Evolutionary conservation across 257 asterid species (phyloP).

Genomic region (Ehretia macrophylla): DNA sequence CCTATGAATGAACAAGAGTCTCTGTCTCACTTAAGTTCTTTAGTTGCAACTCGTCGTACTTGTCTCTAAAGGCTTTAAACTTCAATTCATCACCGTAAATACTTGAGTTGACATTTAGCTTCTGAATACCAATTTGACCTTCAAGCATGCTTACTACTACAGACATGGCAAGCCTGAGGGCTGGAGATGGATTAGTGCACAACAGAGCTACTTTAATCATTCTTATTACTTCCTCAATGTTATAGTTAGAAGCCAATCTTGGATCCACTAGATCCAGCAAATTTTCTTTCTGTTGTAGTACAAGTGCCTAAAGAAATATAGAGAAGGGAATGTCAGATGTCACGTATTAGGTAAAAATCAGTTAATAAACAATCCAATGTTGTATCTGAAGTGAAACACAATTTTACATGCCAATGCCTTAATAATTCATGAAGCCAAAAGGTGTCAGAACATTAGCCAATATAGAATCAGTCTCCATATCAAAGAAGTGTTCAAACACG

Average conservation of each 20-base stretch:
- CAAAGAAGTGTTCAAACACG: not conserved
- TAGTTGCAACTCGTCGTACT: constrained; percentile 26
- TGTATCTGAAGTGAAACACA: too few species aligned
- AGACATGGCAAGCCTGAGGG: constrained; percentile 61
- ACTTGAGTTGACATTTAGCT: constrained; percentile 36
- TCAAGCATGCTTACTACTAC: constrained; percentile 51
- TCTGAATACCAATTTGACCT: constrained; percentile 35
- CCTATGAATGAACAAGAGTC: constrained; percentile 5
- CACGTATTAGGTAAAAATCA: not conserved
- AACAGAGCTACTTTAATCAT: constrained; percentile 45
- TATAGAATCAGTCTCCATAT: not conserved
- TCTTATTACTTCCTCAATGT: constrained; percentile 37
- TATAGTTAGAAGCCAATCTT: constrained; percentile 33
- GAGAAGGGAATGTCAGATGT: not conserved
- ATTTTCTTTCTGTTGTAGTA: constrained; percentile 40
- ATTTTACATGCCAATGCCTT: not conserved
- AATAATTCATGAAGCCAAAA: not conserved
- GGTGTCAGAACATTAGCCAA: too few species aligned
- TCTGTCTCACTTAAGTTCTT: constrained; percentile 19
- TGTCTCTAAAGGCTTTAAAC: constrained; percentile 42
- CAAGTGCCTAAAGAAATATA: constrained; percentile 43
- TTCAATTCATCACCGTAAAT: constrained; percentile 33
- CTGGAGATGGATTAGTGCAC: constrained; percentile 65
- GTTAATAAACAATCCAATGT: not conserved
- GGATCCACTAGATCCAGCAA: constrained; percentile 56